Percentiles rank a stretch among this genome's conserved stretches.
These are phyloP conservation scores for Zygnema cylindricum DNA, from an alignment of 139 green algal species.

Conservation along the genomic window DNA sequence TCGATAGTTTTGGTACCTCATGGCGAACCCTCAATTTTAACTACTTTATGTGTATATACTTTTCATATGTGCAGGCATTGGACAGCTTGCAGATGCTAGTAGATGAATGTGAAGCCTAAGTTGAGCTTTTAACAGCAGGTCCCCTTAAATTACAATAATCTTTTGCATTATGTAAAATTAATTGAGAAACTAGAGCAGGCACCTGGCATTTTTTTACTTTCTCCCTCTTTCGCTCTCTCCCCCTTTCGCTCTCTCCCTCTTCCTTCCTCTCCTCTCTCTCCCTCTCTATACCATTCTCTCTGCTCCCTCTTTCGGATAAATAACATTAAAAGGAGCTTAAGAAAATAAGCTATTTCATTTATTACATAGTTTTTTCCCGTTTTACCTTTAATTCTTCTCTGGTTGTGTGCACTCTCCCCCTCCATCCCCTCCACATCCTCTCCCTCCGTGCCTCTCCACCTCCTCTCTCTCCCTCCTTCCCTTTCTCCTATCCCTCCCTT, in stretches of 20 bases:
- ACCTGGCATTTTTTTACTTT: too few species aligned
- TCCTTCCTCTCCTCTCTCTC: not conserved
- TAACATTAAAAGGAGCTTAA: too few species aligned
- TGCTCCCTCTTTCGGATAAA: not conserved
- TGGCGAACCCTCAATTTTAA: too few species aligned
- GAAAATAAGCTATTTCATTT: too few species aligned
- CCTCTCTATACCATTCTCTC: not conserved
- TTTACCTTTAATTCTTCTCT: too few species aligned
- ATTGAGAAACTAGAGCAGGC: too few species aligned
- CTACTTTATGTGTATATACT: too few species aligned
- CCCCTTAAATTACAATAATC: not conserved
- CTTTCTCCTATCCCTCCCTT: not conserved
- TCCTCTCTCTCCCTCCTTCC: not conserved
- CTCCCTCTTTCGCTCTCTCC: slow-evolving; percentile 1
- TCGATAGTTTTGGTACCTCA: too few species aligned
- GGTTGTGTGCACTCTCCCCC: too few species aligned
- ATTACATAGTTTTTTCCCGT: too few species aligned
- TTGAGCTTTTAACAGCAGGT: slow-evolving; percentile 74
- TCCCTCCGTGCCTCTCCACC: not conserved
- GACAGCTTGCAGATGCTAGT: slow-evolving; percentile 71
- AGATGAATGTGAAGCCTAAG: slow-evolving; percentile 90
- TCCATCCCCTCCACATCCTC: not conserved
- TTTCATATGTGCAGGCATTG: slow-evolving; percentile 40
- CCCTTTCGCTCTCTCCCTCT: slow-evolving; percentile 2
- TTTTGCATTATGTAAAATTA: too few species aligned